Evolutionary conservation across 225 moss, liverwort and hornwort genomes (phyloP).

Genomic region (Climacium dendroides): DNA sequence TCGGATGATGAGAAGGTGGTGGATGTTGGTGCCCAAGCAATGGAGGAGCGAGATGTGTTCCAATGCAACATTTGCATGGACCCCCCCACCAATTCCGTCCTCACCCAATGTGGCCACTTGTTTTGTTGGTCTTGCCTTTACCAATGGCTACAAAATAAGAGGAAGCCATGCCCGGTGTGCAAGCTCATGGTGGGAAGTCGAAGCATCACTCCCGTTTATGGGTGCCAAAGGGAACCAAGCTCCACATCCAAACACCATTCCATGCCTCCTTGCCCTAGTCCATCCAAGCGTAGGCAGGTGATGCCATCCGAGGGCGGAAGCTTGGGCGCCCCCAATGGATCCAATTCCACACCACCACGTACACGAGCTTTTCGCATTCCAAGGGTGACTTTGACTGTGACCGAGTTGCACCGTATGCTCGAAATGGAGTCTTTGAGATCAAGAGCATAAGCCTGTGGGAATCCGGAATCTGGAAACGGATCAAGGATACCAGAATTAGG

Average conservation of each 20-base stretch:
- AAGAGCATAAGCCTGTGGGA: neutral
- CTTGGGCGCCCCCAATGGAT: neutral
- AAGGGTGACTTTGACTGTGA: too few relatives aligned
- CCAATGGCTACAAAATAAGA: neutral
- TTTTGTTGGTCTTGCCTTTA: neutral
- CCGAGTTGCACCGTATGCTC: too few relatives aligned
- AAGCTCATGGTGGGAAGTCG: neutral
- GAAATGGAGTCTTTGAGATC: neutral
- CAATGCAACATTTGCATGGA: neutral
- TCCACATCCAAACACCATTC: neutral
- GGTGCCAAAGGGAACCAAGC: neutral
- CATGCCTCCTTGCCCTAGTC: neutral
- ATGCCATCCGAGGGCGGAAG: neutral
- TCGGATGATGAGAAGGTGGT: accelerated
- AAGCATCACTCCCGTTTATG: neutral
- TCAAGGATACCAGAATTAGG: too few relatives aligned
- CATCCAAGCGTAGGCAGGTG: accelerated
- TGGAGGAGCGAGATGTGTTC: neutral
- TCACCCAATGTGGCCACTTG: neutral
- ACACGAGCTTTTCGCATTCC: neutral
- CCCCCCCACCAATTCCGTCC: neutral
- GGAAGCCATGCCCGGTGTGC: neutral
- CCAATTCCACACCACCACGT: neutral
- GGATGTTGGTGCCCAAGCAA: neutral
- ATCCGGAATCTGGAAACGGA: too few relatives aligned